A percentile compares a stretch with the other conserved stretches of the same genome.
Conservation (phyloP, 106 monocot genomes). For the Xerophyta viscosa region DNA sequence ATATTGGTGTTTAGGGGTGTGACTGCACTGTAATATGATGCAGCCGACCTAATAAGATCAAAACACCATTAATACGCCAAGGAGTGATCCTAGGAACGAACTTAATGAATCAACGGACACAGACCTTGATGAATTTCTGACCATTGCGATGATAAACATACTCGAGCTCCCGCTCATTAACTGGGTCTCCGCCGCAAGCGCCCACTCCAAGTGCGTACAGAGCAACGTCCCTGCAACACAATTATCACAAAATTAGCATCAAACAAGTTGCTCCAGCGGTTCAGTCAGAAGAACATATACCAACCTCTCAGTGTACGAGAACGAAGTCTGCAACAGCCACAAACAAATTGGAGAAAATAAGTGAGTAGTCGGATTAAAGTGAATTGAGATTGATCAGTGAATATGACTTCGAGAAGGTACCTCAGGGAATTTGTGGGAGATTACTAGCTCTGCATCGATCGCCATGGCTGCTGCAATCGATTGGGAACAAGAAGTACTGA, state of each 20-base stretch:
- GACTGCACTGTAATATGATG: too few species aligned
- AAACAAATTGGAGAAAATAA: background rate
- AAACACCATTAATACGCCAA: background rate
- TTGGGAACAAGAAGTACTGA: too few species aligned
- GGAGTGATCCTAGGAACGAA: background rate
- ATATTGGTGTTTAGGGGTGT: too few species aligned
- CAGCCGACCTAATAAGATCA: background rate
- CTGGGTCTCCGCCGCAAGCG: constrained; percentile 58
- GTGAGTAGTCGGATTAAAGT: background rate
- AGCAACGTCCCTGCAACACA: constrained; percentile 56
- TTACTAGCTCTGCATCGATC: constrained; percentile 55
- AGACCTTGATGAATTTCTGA: constrained; percentile 56
- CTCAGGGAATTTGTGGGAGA: constrained; percentile 82
- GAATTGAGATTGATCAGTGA: background rate
- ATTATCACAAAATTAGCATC: background rate
- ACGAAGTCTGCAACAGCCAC: constrained; percentile 29
- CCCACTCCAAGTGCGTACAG: constrained; percentile 85
- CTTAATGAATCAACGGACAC: background rate
- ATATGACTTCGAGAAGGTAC: constrained; percentile 13
- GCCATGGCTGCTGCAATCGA: constrained; percentile 49
- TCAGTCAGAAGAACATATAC: background rate
- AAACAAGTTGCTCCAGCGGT: background rate
- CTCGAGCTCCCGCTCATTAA: constrained; percentile 83
- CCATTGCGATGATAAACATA: constrained; percentile 77
- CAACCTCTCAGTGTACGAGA: constrained; percentile 80